Evolutionary conservation across 495 filamentous ascomycete species (phyloP).

Genomic region (Penicillium atrosanguineum): DNA sequence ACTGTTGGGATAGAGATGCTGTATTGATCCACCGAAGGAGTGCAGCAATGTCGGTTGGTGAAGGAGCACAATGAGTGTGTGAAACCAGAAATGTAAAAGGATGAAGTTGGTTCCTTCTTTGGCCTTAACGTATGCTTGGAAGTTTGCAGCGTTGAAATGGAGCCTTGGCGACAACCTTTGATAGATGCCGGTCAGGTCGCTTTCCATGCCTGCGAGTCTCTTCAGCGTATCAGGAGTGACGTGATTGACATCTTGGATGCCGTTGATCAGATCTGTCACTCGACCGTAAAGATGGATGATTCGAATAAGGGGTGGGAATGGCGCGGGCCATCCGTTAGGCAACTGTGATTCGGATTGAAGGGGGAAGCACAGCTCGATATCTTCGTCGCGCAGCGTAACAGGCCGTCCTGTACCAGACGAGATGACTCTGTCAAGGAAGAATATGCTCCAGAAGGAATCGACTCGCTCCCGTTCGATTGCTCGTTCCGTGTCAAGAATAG

Average conservation of each 20-base stretch:
- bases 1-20: conserved; percentile 71
- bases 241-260: conserved; percentile 71
- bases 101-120: conserved; percentile 82
- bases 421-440: conserved; percentile 80
- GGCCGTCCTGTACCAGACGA: conserved; percentile 79
- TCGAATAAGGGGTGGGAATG: conserved; percentile 74
- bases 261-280: conserved; percentile 79
- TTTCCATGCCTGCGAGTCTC: conserved; percentile 69
- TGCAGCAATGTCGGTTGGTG: conserved; percentile 79
- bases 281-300: conserved; percentile 82
- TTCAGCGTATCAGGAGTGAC: conserved; percentile 69
- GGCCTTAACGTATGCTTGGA: conserved; percentile 70
- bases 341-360: conserved; percentile 57
- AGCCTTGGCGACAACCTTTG: conserved; percentile 67
- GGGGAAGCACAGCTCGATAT: conserved; percentile 76
- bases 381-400: conserved; percentile 75
- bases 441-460: conserved; percentile 83
- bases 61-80: conserved; percentile 78
- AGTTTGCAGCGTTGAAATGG: conserved; percentile 77
- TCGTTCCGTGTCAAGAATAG: conserved; percentile 37
- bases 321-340: conserved; percentile 63
- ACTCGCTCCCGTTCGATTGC: conserved; percentile 69
- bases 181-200: conserved; percentile 74
- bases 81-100: conserved; percentile 89
- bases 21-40: conserved; percentile 67